phyloP scores from a whole-genome alignment of 345 rosid genomes.

The Pistacia integerrima region DNA sequence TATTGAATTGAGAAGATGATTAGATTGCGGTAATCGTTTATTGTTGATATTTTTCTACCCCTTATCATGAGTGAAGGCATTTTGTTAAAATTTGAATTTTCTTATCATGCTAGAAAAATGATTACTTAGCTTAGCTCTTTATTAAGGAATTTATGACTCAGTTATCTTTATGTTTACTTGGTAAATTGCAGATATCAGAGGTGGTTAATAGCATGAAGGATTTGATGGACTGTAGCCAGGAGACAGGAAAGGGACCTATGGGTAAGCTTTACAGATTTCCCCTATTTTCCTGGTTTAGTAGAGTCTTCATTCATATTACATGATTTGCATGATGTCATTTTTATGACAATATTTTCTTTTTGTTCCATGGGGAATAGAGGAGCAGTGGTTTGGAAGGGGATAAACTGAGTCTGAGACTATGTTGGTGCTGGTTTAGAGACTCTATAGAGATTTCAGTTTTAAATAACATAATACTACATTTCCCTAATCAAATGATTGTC shows the following conservation, averaged over 20 bases:
- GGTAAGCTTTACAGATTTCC: conserved; percentile 53
- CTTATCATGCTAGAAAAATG: background rate
- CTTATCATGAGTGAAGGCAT: background rate
- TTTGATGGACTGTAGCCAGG: conserved; percentile 95
- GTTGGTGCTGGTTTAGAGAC: background rate
- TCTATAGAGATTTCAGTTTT: background rate
- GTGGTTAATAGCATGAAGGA: conserved; percentile 99
- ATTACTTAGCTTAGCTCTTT: background rate
- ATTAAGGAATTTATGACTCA: background rate
- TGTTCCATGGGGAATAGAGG: background rate
- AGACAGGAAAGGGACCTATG: conserved; percentile 89
- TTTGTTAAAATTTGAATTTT: too few relatives aligned
- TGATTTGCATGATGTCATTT: background rate
- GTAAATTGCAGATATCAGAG: conserved; percentile 73
- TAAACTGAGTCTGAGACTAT: background rate
- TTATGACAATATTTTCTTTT: background rate
- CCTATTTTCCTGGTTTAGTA: background rate
- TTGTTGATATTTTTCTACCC: background rate
- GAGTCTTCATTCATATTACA: background rate
- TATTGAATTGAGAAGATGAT: background rate
- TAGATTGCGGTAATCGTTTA: background rate
- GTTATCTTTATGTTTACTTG: background rate
- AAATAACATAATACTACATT: background rate
- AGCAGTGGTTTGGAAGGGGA: too few relatives aligned
- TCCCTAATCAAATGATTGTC: background rate